phyloP scores from a whole-genome alignment of 2,329 filamentous ascomycete species.

The Cyanodermella asteris region DNA sequence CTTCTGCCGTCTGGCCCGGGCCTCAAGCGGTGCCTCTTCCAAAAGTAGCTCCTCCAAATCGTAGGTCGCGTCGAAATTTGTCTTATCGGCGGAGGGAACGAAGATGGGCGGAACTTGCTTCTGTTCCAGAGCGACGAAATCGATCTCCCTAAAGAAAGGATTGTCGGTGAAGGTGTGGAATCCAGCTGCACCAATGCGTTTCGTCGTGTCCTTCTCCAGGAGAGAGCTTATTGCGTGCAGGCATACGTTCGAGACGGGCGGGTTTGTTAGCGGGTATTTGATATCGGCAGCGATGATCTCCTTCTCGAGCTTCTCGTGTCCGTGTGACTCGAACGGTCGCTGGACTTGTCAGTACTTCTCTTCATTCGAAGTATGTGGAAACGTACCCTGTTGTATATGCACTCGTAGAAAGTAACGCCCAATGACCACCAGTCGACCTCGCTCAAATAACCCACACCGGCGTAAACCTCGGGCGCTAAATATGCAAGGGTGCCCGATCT shows the following conservation, averaged over 20 bases:
- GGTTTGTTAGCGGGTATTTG: constrained; percentile 78
- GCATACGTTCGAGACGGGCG: constrained; percentile 71
- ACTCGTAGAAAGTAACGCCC: constrained; percentile 96
- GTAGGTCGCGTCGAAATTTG: constrained; percentile 96
- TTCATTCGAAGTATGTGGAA: neutral
- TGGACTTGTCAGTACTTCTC: constrained; percentile 20
- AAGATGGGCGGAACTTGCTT: constrained; percentile 87
- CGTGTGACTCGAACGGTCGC: constrained; percentile 84
- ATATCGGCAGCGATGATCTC: constrained; percentile 65
- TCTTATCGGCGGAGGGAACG: constrained; percentile 85
- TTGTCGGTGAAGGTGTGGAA: constrained; percentile 75
- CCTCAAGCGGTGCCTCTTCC: constrained; percentile 87
- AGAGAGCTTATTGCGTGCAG: constrained; percentile 72
- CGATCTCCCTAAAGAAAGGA: constrained; percentile 68
- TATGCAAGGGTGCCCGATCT: constrained; percentile 95
- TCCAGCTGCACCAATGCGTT: constrained; percentile 58
- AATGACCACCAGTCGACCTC: constrained; percentile 98
- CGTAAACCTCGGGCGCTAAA: constrained; percentile 84
- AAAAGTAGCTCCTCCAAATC: constrained; percentile 83
- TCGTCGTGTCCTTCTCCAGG: constrained; percentile 56
- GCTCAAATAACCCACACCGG: constrained; percentile 67
- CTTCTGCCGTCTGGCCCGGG: constrained; percentile 78
- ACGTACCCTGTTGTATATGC: constrained; percentile 89
- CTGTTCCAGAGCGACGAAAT: constrained; percentile 64
- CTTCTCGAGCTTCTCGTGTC: constrained; percentile 56